These are phyloP conservation scores for Ceratorhiza oryzae-sativae DNA, from an alignment of 1,284 basidiomycete genomes.

Conservation along the genomic window DNA sequence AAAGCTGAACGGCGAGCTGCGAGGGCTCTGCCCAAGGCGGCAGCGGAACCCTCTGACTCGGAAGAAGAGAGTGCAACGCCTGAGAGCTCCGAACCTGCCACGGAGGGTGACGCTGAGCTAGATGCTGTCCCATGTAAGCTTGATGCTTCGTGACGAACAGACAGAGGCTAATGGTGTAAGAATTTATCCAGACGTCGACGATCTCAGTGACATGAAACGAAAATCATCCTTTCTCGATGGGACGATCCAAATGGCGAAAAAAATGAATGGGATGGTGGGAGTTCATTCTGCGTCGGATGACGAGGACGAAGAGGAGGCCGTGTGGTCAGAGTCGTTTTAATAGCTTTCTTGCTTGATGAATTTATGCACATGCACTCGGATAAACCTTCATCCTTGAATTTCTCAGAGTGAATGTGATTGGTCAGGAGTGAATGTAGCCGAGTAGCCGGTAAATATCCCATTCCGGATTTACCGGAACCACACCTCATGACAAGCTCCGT, in stretches of 20 bases:
- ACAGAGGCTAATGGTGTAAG: constrained; percentile 9
- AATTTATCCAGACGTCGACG: constrained; percentile 4
- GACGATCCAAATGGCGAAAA: constrained; percentile 25
- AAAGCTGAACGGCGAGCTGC: constrained; percentile 46
- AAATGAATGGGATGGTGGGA: constrained; percentile 24
- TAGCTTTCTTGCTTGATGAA: constrained; percentile 14
- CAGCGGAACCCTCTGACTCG: not conserved
- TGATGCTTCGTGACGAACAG: not conserved
- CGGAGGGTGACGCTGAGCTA: constrained; percentile 25
- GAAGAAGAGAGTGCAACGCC: constrained; percentile 33
- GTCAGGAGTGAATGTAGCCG: too few species aligned
- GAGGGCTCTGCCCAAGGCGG: not conserved
- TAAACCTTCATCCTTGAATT: not conserved
- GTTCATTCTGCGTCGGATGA: constrained; percentile 37
- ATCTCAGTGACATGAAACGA: constrained; percentile 22
- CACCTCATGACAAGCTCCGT: constrained; percentile 34
- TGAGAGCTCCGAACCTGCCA: constrained; percentile 37
- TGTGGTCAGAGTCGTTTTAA: not conserved
- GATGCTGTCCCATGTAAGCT: constrained; percentile 36
- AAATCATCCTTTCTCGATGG: constrained; percentile 26
- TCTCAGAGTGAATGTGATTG: too few species aligned
- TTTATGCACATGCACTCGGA: not conserved
- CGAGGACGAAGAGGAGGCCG: constrained; percentile 28
- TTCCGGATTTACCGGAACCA: constrained; percentile 17
- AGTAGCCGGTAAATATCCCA: constrained; percentile 20